Conservation (phyloP, 2,329 filamentous ascomycete genomes). For the Clonostachys rosea region DNA sequence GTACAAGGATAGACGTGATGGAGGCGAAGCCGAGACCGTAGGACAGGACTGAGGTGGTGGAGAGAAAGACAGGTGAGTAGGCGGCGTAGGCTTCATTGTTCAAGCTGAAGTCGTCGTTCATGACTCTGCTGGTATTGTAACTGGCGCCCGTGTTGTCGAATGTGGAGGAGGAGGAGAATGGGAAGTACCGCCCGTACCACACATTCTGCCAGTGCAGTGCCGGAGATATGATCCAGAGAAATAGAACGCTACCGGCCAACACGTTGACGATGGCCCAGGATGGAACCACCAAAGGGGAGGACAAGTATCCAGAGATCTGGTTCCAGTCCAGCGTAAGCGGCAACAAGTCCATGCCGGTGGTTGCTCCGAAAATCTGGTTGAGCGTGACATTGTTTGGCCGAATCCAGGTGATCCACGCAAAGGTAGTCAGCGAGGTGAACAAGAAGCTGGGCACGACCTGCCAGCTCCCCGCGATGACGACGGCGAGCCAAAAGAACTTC, state of each 20-base stretch:
- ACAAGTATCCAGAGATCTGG: constrained; percentile 50
- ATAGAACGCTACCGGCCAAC: constrained; percentile 41
- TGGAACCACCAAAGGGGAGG: constrained; percentile 52
- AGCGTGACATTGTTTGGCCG: constrained; percentile 54
- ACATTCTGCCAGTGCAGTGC: constrained; percentile 45
- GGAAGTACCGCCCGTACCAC: constrained; percentile 48
- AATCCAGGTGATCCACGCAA: constrained; percentile 50
- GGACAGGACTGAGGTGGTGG: constrained; percentile 47
- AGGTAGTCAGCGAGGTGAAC: constrained; percentile 35
- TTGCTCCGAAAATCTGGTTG: constrained; percentile 63
- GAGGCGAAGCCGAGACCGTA: constrained; percentile 56
- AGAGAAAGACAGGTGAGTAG: constrained; percentile 52
- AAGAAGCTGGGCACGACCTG: constrained; percentile 48
- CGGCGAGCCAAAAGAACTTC: constrained; percentile 55
- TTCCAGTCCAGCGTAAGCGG: constrained; percentile 67
- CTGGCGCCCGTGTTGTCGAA: constrained; percentile 54
- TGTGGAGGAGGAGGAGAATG: constrained; percentile 45
- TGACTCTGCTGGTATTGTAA: constrained; percentile 53
- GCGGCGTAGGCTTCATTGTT: constrained; percentile 49
- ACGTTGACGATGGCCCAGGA: constrained; percentile 59
- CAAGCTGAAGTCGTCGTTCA: constrained; percentile 45
- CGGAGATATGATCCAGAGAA: constrained; percentile 39
- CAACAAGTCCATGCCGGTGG: constrained; percentile 55
- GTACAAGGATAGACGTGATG: constrained; percentile 45
- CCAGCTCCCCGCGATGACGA: constrained; percentile 53